A percentile compares a stretch with the other conserved stretches of the same genome.
Evolutionary conservation across 345 rosid species (phyloP).

Genomic region (Eucalyptus coolabah): DNA sequence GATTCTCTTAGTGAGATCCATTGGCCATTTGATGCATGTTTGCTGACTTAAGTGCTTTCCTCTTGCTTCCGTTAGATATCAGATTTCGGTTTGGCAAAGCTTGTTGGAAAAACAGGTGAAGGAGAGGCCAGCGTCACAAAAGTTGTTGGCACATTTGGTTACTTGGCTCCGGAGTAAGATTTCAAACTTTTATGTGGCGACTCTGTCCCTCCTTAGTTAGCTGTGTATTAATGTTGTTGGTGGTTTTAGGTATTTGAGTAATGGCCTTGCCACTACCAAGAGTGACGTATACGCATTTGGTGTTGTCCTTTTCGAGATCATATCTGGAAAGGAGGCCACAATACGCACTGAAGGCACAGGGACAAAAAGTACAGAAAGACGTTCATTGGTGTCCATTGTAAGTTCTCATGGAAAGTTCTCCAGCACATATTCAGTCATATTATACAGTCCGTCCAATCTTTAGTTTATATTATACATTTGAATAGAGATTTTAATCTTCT

Average conservation of each 20-base stretch:
- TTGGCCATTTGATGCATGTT: neutral
- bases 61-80: conserved; percentile 45
- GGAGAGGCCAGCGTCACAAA: conserved; percentile 78
- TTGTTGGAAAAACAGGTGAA: conserved; percentile 64
- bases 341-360: conserved; percentile 50
- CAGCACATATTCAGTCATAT: neutral
- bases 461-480: neutral
- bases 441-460: neutral
- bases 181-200: neutral
- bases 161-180: conserved; percentile 93
- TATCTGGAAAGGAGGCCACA: conserved; percentile 85
- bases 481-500: neutral
- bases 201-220: neutral
- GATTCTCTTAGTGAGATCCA: too few relatives aligned
- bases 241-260: conserved; percentile 59
- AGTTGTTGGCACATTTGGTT: conserved; percentile 97
- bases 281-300: conserved; percentile 98
- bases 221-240: neutral
- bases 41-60: neutral
- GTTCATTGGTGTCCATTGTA: conserved; percentile 76
- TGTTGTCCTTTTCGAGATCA: conserved; percentile 79
- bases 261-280: conserved; percentile 77
- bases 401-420: conserved; percentile 10
- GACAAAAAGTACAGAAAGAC: conserved; percentile 65
- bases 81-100: conserved; percentile 93